Evolutionary conservation across 2,329 filamentous ascomycete genomes (phyloP), one percentile per base, ranked within the genome.

Genomic region (Arthrinium puccinioides): DNA sequence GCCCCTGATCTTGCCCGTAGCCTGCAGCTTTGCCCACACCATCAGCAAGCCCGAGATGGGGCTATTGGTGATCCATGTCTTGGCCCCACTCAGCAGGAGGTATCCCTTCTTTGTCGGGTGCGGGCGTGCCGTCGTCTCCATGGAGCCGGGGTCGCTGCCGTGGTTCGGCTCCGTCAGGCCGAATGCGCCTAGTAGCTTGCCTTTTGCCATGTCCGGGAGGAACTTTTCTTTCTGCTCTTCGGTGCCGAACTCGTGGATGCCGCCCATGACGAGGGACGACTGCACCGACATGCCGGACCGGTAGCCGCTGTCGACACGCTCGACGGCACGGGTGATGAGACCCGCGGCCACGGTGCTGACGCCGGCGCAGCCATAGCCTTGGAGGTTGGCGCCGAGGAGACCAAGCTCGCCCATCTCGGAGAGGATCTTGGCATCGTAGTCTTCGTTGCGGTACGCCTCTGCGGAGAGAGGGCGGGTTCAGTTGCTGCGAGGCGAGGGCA

Each of bases 51-150:
- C 87, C 2, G 87, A 78, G 50, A 95, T 94, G 4, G 88, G 88
- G 7, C 85, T 90, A 62, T 95, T 95, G 11, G 88, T 95, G 57
- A 95, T 95, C 88, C 88, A 95, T 1, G 89, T 95, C 70, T 95
- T 95, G 34, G 84, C 68, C 2, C 88, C 88, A 31, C 81, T 87
- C 24, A 95, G 64, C 29, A 80, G 75, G 51, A 82, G 84, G 59
- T 87, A 87, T 1, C 87, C 88, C 54, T 85, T 82, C 68, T 89
- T 89, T 7, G 77, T 81, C 6, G 87, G 85, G 56, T 95, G 87
- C 33, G 82, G 80, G 56, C 81, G 87, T n/a, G 88, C 89, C 9
- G 76, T 72, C 6, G 83, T 87, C 70, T 95, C 88, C 87, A 95
- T 90, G 24, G 83, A 86, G 11, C 87, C 88, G 5, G 88, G 88